Evolutionary conservation across 352 stramenopile genomes (phyloP), one percentile per base, ranked within the genome.

Genomic region (Globisporangium carolinianum): DNA sequence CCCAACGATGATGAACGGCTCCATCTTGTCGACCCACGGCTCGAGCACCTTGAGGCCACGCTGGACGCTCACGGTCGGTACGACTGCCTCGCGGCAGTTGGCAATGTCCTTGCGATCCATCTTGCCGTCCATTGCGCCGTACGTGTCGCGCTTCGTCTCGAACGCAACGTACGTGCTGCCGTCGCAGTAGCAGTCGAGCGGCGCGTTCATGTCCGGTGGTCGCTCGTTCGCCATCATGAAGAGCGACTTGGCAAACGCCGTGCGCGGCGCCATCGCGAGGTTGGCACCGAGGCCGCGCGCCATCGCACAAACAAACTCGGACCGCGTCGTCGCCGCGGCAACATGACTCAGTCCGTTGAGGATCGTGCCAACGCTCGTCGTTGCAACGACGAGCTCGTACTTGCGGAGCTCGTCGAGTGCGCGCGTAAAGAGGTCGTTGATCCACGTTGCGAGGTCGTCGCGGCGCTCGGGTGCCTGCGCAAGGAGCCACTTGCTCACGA

Each of bases 1-100:
- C 0, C 94, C 94, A 1, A 98, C 94, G 6, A 98, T 69, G 50
- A 98, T 97, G 65, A 98, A 98, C 14, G 94, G 94, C 65, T 97
- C 88, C 77, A 94, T 91, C 24, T 79, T 76, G 7, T 97, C 81
- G 4, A 98, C 87, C 94, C 94, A 98, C 14, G 86, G 86, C 51
- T 90, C 73, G 18, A 98, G 83, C 18, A 90, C 76, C 51, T 92
- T 87, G 48, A 98, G 63, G 0, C 85, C 90, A 14, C 93, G 83
- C 73, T 97, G 85, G 18, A 96, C 80, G 14, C 72, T 91, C 9
- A 90, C 64, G 0, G 88, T 97, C 3, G 82, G 83, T 1, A 96
- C 75, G 48, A 91, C 74, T 0, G 75, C 69, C 10, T 86, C 73
- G 6, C 60, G 68, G 35, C 59, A 73, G 18, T 65, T 62, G 4